Conservation (phyloP, 1,284 basidiomycete genomes). For the Polyporus tsugae region DNA sequence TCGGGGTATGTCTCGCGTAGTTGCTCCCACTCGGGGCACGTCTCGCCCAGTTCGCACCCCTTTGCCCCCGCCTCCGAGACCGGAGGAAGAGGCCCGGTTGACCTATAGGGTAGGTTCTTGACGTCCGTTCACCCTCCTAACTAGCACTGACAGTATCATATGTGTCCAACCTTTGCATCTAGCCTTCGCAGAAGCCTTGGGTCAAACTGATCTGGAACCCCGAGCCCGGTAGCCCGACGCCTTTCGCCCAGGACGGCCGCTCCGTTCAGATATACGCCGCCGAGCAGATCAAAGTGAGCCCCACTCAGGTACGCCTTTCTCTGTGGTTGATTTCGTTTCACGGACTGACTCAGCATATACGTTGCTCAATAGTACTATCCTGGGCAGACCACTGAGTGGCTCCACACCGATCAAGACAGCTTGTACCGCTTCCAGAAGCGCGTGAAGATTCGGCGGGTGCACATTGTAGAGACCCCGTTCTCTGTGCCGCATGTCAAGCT, state of each 20-base stretch:
- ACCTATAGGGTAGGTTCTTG: neutral
- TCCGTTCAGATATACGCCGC: neutral
- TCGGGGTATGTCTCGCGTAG: no score
- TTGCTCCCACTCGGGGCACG: no score
- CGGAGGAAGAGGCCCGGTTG: neutral
- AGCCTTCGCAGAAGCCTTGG: slow-evolving; percentile 1
- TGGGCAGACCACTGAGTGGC: neutral
- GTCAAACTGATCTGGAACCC: neutral
- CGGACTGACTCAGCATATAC: neutral
- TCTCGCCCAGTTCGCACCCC: neutral
- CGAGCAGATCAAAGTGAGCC: neutral
- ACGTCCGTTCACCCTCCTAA: neutral
- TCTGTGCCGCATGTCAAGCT: neutral
- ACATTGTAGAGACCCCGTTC: neutral
- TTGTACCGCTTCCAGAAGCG: slow-evolving; percentile 6
- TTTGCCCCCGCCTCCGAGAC: neutral
- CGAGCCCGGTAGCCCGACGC: neutral
- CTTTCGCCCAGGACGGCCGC: neutral
- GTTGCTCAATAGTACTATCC: neutral
- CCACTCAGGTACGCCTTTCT: neutral
- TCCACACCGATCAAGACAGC: neutral
- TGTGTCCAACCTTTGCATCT: neutral
- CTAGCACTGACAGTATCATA: neutral
- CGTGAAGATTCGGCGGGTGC: neutral
- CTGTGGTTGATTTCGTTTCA: neutral